Base-by-base conservation (phyloP, 805 yeast genomes). In the Saccharomyces paradoxus region DNA sequence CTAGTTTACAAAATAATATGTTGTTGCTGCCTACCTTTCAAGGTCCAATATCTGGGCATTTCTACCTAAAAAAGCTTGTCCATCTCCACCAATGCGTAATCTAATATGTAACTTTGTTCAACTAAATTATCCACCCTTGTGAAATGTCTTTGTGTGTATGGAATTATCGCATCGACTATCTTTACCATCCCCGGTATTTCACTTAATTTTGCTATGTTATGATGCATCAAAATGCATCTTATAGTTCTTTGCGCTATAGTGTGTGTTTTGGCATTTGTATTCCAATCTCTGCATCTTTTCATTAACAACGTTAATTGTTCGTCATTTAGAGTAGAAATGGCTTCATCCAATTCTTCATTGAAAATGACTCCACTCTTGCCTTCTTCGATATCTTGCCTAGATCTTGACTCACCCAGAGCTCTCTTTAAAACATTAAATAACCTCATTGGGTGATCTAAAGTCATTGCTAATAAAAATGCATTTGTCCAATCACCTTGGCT, bases 201-300 rank as follows among this genome's bases (percentile, higher is more conserved):
- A 58, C 80, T 77, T 50, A 91, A 68, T 54, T 76, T 76, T 21
- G 81, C 82, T 30, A 85, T 74, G 22, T 78, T 73, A 60, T 81
- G 81, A 49, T 74, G 75, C 46, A 73, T 71, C 56, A 94, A 72
- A 32, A 92, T 71, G 26, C 87, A 84, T 59, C 81, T 77, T 52
- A 92, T 76, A 46, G 90, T 72, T 55, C 82, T 83, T 71, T 92
- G 99, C 12, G 96, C 87, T 54, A 89, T 80, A 51, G 80, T 82
- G 64, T 88, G 88, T 41, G 89, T 83, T 64, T 83, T 82, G 52
- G 88, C 86, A 69, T 89, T 92, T 48, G 95, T 85, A 68, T 94
- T 94, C 99, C 99, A 94, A 66, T 89, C 96, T 62, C 97, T 81
- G 22, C 91, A 77, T 63, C 96, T 83, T 64, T 81, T 81, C 68